Percentiles rank a stretch among this genome's conserved stretches.
phyloP scores from a whole-genome alignment of 2,329 filamentous ascomycete species.

The Phoma herbarum region DNA sequence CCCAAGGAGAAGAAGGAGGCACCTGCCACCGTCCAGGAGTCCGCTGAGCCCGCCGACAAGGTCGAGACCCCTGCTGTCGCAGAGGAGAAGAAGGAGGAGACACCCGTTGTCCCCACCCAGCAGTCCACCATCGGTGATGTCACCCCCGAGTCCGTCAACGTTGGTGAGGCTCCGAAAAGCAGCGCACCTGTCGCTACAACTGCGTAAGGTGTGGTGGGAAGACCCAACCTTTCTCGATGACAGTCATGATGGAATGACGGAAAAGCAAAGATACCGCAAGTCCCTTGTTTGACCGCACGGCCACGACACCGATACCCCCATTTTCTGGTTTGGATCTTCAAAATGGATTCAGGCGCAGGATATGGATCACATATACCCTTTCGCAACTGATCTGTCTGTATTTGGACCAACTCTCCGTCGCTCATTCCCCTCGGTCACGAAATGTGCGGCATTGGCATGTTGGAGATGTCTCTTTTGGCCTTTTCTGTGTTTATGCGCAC shows the following conservation, averaged over 20 bases:
- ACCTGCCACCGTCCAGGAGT: slow-evolving; percentile 49
- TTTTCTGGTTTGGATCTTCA: slow-evolving; percentile 36
- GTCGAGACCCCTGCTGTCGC: slow-evolving; percentile 32
- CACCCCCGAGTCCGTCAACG: slow-evolving; percentile 50
- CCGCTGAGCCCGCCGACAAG: slow-evolving; percentile 40
- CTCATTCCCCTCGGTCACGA: slow-evolving; percentile 40
- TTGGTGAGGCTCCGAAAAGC: slow-evolving; percentile 53
- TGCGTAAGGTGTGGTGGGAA: slow-evolving; percentile 55
- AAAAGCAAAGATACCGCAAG: slow-evolving; percentile 52
- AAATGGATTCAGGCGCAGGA: slow-evolving; percentile 35
- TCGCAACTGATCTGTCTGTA: slow-evolving; percentile 41
- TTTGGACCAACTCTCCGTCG: slow-evolving; percentile 41
- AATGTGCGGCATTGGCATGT: slow-evolving; percentile 50
- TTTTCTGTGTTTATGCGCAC: slow-evolving; percentile 46
- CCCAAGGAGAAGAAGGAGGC: slow-evolving; percentile 50
- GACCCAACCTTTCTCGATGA: slow-evolving; percentile 50
- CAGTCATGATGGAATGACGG: slow-evolving; percentile 55
- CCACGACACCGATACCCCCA: slow-evolving; percentile 47
- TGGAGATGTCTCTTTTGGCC: slow-evolving; percentile 44
- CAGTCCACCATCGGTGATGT: slow-evolving; percentile 50
- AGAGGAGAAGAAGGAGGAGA: slow-evolving; percentile 43
- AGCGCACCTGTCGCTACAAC: slow-evolving; percentile 52
- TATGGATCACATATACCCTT: slow-evolving; percentile 47
- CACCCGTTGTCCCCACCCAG: slow-evolving; percentile 37
- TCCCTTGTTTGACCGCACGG: slow-evolving; percentile 53